Base-by-base conservation (phyloP, 257 asterid genomes). In the Jacaranda copaia region DNA sequence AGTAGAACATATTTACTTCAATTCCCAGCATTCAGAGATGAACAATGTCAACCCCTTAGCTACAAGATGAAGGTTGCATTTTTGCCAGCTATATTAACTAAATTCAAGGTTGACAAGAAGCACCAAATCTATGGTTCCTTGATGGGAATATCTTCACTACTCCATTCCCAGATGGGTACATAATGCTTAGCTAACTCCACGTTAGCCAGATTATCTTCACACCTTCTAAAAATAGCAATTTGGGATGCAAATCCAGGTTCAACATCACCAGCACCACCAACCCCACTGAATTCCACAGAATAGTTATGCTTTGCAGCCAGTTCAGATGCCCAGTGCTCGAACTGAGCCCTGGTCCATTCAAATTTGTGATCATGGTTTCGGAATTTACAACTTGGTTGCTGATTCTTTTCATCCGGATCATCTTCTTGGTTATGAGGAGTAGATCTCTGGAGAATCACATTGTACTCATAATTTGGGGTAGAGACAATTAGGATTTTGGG, bases 161-260 rank as follows among this genome's bases (percentile, higher is more conserved):
- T 84, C 98, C 97, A 94, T 79, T 91, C 92, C 98, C 98, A 95
- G 12, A 93, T 64, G 42, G 80, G 77, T 53, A 71, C 77, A 72
- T 72, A 93, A 20, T 46, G 77, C 45, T 83, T 73, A 65, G 69
- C 81, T 32, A 52, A 36, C 80, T 81, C 91, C 57, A 62, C 61
- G 16, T 68, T 71, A 72, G 46, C 45, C 15, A 13, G n/a, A 52
- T 46, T 38, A 36, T 73, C 80, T 62, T 81, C 87, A 20, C 52
- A 81, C 81, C 92, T 88, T 77, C 84, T 91, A 72, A 95, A 95
- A 60, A 95, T 90, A 6, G 94, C 99, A 14, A 95, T 95, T 81
- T 95, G 99, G 18, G 99, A 91, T 11, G 97, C 98, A 65, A 95
- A 93, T 12, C 99, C 98, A 6, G 97, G 97, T 57, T 95, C 99